These are phyloP conservation scores for Candida germanica DNA, from an alignment of 805 yeast genomes.

Conservation along the genomic window DNA sequence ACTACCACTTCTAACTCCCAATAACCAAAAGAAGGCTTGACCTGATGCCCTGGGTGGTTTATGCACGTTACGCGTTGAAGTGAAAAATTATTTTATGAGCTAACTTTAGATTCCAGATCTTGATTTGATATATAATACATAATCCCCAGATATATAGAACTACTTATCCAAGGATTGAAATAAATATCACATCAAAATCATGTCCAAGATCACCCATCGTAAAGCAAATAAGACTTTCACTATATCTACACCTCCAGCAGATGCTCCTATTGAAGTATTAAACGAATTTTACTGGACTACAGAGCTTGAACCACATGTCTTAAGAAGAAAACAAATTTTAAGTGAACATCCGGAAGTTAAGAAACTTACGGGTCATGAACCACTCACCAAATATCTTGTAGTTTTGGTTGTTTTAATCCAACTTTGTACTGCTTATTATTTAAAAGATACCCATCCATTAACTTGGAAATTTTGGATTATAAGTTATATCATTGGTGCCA, in stretches of 20 bases:
- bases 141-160: too few species aligned
- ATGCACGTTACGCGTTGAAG: neutral
- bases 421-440: slow-evolving; percentile 56
- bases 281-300: slow-evolving; percentile 83
- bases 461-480: slow-evolving; percentile 52
- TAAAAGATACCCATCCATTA: slow-evolving; percentile 54
- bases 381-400: slow-evolving; percentile 76
- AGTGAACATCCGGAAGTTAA: slow-evolving; percentile 75
- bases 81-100: slow-evolving; percentile 4
- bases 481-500: slow-evolving; percentile 83
- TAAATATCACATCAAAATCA: too few species aligned
- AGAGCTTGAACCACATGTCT: slow-evolving; percentile 75
- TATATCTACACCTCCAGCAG: slow-evolving; percentile 39
- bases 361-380: slow-evolving; percentile 82
- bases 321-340: slow-evolving; percentile 69
- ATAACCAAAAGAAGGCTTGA: too few species aligned
- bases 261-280: slow-evolving; percentile 37
- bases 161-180: too few species aligned
- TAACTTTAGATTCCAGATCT: slow-evolving; percentile 4
- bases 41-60: too few species aligned
- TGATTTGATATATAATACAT: too few species aligned
- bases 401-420: slow-evolving; percentile 66
- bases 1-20: too few species aligned
- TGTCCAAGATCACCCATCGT: slow-evolving; percentile 13
- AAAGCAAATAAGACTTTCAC: slow-evolving; percentile 26